These are phyloP conservation scores for Ogataea zsoltii DNA, from an alignment of 805 yeast species.

Conservation along the genomic window DNA sequence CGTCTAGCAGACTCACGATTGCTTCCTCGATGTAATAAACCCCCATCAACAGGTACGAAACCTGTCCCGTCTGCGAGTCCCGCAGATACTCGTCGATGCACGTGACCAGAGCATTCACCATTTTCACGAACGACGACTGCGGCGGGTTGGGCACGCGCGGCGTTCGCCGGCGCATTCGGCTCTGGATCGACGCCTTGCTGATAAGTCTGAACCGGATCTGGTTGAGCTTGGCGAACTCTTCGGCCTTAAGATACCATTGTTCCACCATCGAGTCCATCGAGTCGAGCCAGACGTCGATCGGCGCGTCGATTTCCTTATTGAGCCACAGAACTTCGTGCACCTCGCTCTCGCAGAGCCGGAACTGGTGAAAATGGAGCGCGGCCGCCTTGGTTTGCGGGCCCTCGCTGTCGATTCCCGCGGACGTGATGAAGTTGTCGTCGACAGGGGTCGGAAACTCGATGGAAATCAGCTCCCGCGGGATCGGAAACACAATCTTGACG, in stretches of 20 bases:
- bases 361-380: constrained; percentile 18
- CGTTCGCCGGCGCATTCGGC: constrained; percentile 16
- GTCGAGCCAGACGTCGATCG: constrained; percentile 13
- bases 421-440: constrained; percentile 17
- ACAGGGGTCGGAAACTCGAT: constrained; percentile 13
- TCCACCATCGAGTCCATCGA: constrained; percentile 16
- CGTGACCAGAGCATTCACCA: constrained; percentile 11
- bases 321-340: constrained; percentile 20
- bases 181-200: constrained; percentile 15
- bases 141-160: constrained; percentile 16
- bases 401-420: constrained; percentile 9
- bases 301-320: constrained; percentile 7
- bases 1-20: constrained; percentile 13
- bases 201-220: constrained; percentile 17
- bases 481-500: constrained; percentile 14
- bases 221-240: constrained; percentile 19
- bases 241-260: constrained; percentile 17
- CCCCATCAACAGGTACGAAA: constrained; percentile 17
- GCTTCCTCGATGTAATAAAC: constrained; percentile 18
- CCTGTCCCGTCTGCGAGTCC: constrained; percentile 16
- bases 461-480: constrained; percentile 12
- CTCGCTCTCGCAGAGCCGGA: constrained; percentile 16
- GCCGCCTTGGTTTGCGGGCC: constrained; percentile 21
- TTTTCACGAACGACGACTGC: constrained; percentile 12
- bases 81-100: constrained; percentile 17